Percentiles rank a stretch among this genome's conserved stretches.
Evolutionary conservation across 208 protist species (phyloP).

Genomic region (Trichomonas vaginalis): DNA sequence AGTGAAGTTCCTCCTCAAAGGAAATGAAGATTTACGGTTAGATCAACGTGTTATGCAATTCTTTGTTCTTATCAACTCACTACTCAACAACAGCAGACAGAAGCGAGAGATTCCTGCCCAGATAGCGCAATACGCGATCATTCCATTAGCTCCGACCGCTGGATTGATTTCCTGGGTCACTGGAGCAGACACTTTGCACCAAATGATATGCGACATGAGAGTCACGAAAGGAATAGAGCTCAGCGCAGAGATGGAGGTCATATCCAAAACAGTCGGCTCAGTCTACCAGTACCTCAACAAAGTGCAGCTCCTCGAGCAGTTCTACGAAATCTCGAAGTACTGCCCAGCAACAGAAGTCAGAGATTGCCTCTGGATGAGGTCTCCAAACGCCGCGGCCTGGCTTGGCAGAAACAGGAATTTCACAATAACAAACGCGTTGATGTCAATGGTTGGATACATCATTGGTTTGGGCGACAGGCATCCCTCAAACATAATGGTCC

Average conservation of each 20-base stretch:
- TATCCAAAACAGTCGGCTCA: background rate
- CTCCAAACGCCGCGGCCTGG: background rate
- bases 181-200: background rate
- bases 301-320: background rate
- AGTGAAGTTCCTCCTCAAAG: background rate
- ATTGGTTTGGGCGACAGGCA: background rate
- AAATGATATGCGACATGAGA: background rate
- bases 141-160: background rate
- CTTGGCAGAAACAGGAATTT: background rate
- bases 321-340: background rate
- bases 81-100: background rate
- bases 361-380: background rate
- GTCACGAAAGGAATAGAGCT: background rate
- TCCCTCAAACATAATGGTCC: slow-evolving; percentile 15
- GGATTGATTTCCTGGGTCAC: background rate
- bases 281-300: background rate
- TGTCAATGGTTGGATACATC: slow-evolving; percentile 4
- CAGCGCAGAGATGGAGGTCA: background rate
- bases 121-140: background rate
- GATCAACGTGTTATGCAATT: slow-evolving; percentile 19
- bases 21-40: background rate
- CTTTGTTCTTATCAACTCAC: background rate
- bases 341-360: background rate
- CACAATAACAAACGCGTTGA: background rate
- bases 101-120: background rate